Evolutionary conservation across 768 basidiomycete species (phyloP), one percentile per base, ranked within the genome.

Genomic region (Thelephora ganbajun): DNA sequence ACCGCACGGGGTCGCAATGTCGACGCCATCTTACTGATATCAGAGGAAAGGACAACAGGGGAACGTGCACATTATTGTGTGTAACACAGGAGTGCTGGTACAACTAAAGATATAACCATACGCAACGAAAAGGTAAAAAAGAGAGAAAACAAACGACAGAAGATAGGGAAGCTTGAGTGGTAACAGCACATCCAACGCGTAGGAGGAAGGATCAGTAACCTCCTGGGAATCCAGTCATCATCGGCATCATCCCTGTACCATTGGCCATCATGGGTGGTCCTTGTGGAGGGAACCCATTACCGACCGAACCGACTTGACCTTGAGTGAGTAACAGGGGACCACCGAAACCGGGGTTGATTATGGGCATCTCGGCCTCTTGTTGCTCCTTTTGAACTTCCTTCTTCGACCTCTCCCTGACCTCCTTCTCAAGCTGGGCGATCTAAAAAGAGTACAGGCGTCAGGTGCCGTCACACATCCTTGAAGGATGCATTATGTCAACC

Each of bases 331-430:
- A 65, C 22, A 82, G 61, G 44, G 70, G 69, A 48, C 65, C 69
- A 23, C 79, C 72, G 50, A 79, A 72, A 34, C 82, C 85, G 48
- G 88, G 86, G 60, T 90, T 91, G 66, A 94, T 88, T 54, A 94
- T 88, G 5, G 85, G 83, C 46, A 79, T 78, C 48, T 88, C 80
- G 11, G 88, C 77, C 56, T 94, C 92, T 44, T 79, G 80, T 61
- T 89, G 74, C 69, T 94, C 91, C 68, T 96, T 94, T 61, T 83
- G 79, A 22, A 71, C 74, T 33, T 92, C 85, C 65, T 88, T 92
- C 67, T 83, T 83, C 26, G 83, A 76, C 41, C 85, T 76, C 60
- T 94, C 93, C 62, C 78, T 79, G 36, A 97, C 79, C 59, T 94
- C 83, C 66, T 85, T 91, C 69, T 96, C 91, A 36, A 98, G 69